phyloP scores from a whole-genome alignment of 306 rosid genomes.

The Begonia masoniana region DNA sequence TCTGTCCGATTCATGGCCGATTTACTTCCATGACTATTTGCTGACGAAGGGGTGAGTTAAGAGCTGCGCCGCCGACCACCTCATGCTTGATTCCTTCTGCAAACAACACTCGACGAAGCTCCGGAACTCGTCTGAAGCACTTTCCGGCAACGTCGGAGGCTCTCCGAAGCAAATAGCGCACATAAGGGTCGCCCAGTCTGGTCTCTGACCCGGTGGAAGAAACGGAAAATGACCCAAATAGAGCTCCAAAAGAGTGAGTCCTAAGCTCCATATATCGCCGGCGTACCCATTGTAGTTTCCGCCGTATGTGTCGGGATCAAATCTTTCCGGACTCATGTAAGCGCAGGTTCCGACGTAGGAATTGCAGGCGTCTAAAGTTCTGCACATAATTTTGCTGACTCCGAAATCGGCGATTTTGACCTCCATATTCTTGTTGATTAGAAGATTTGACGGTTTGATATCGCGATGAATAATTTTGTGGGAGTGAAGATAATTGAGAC shows the following conservation, averaged over 20 bases:
- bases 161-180: constrained; percentile 84
- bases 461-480: constrained; percentile 81
- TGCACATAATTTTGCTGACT: constrained; percentile 61
- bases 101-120: constrained; percentile 58
- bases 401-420: constrained; percentile 92
- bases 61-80: constrained; percentile 65
- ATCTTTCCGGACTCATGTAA: constrained; percentile 94
- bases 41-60: constrained; percentile 58
- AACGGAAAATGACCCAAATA: constrained; percentile 85
- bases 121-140: constrained; percentile 40
- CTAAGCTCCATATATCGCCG: constrained; percentile 84
- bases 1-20: no score
- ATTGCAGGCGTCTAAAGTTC: constrained; percentile 63
- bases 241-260: constrained; percentile 70
- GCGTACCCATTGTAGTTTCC: constrained; percentile 78
- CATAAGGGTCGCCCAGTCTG: constrained; percentile 87
- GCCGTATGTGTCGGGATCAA: constrained; percentile 71
- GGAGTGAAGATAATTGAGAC: constrained; percentile 60
- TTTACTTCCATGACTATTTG: constrained; percentile 8
- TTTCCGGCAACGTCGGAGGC: constrained; percentile 54
- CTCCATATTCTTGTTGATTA: constrained; percentile 36
- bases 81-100: constrained; percentile 63
- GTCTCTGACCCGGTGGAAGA: constrained; percentile 71
- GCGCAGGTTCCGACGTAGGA: constrained; percentile 94
- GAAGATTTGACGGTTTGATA: constrained; percentile 63